Percentiles rank a stretch among this genome's conserved stretches.
Evolutionary conservation across 139 green algal genomes (phyloP).

Genomic region (Diplosphaera chodatii): DNA sequence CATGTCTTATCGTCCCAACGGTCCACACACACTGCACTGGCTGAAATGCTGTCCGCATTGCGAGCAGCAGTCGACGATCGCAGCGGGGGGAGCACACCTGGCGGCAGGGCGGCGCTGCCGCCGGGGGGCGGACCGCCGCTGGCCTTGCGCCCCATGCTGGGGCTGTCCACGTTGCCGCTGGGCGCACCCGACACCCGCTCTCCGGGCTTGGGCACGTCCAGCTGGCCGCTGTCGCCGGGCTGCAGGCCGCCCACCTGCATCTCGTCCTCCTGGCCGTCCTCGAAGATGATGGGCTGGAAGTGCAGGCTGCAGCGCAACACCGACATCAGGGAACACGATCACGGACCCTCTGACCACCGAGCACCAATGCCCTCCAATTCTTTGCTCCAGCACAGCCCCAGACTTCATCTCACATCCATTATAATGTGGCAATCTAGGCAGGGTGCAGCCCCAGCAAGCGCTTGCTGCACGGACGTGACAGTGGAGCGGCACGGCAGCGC

Average conservation of each 20-base stretch:
- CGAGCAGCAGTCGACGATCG: too few relatives aligned
- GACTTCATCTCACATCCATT: too few relatives aligned
- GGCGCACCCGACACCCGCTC: neutral
- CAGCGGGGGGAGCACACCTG: neutral
- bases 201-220: neutral
- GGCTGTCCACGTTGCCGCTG: neutral
- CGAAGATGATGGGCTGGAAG: conserved; percentile 1
- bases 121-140: too few relatives aligned
- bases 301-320: neutral
- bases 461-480: neutral
- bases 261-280: neutral
- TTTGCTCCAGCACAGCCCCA: too few relatives aligned
- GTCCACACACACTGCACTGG: too few relatives aligned
- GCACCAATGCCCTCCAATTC: too few relatives aligned
- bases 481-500: neutral
- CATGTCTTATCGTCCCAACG: too few relatives aligned
- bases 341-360: too few relatives aligned
- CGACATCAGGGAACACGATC: too few relatives aligned
- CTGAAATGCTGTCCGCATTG: too few relatives aligned
- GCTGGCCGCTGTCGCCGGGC: neutral
- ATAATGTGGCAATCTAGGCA: too few relatives aligned
- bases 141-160: neutral
- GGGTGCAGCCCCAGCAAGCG: too few relatives aligned
- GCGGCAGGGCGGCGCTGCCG: neutral
- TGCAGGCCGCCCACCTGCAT: neutral